Evolutionary conservation across 2,329 filamentous ascomycete species (phyloP), one percentile per base, ranked within the genome.

Genomic region (Teratosphaeriaceae sp.): DNA sequence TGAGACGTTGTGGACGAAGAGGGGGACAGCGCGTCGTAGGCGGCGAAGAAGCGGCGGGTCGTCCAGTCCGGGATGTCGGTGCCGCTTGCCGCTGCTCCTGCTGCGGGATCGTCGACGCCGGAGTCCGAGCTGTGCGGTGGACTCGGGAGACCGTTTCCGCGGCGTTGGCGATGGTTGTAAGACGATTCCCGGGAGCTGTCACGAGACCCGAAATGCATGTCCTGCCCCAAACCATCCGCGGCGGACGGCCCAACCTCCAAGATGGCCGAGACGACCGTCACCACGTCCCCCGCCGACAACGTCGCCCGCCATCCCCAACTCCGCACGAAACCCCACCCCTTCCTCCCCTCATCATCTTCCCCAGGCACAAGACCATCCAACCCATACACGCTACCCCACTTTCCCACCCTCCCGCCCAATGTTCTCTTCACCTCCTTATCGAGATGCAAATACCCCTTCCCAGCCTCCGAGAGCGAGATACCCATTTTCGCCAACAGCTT

Each of bases 291-390:
- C 5, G 92, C 92, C 48, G 86, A 94, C 20, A 97, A 73, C 38
- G 90, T 96, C 1, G 89, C 90, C 61, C 89, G 85, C 89, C 89
- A 98, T 9, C 92, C 92, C 92, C 92, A 98, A 61, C 88, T 94
- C 45, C 89, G 79, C 15, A 97, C 90, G 60, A 97, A 98, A 0
- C 92, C 90, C 90, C 90, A 97, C 9, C 88, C 59, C 90, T 90
- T 36, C 80, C 79, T 18, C 83, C 88, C 59, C 90, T 89, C 38
- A 15, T 75, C 82, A 40, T 80, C 78, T 51, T 79, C 81, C 3
- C 83, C 79, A 1, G 90, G 90, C 0, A 98, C 88, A 58, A 98
- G 80, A 40, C 90, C 92, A 51, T 97, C 89, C 1, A 98, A 76
- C 21, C 94, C 92, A 64, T 97, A 98, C 47, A 94, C 75, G 1